Base-by-base conservation (phyloP, 331 rosid genomes). In the Pyracantha coccinea region DNA sequence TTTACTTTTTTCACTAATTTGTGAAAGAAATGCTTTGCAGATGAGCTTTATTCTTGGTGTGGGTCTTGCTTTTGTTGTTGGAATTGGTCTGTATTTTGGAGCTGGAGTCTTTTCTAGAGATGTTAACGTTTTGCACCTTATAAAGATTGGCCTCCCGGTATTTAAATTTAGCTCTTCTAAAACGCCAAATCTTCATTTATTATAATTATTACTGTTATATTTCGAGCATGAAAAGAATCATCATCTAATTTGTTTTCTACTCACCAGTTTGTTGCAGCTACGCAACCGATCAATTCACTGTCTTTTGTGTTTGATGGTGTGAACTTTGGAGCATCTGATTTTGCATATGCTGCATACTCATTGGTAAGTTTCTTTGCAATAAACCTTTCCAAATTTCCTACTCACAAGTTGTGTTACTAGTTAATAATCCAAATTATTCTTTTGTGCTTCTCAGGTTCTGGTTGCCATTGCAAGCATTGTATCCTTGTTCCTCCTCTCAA, bases 291-390 rank as follows among this genome's bases (percentile, higher is more conserved):
- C 79, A 94, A 94, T 33, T 86, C 98, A 3, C 82, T 94, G 69
- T 96, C 97, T 32, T 94, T 94, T 62, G 97, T 91, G 27, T 94
- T 94, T 47, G 98, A 94, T 78, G 98, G 97, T 27, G 95, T 94
- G 50, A 94, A 91, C 84, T 94, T 87, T 75, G 98, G 98, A 7
- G 98, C 98, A 15, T 94, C 98, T 67, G 98, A 94, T 82, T 94
- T 91, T 83, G 97, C 90, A 31, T 94, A 94, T 52, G 83, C 90
- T 17, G 98, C 98, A 10, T 94, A 91, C 83, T 94, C 98, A 23
- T 78, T 91, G 97, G 98, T 20, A 87, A 79, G 74, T 89, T 19
- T 52, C 21, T 80, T 4, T 52, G 25, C 66, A 12, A 17, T 14
- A 2, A 10, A 2, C 15, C 11, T 61, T 61, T 61, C 66, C 1